Evolutionary conservation across 2,329 filamentous ascomycete genomes (phyloP), one percentile per base, ranked within the genome.

Genomic region (Talaromyces sp.): DNA sequence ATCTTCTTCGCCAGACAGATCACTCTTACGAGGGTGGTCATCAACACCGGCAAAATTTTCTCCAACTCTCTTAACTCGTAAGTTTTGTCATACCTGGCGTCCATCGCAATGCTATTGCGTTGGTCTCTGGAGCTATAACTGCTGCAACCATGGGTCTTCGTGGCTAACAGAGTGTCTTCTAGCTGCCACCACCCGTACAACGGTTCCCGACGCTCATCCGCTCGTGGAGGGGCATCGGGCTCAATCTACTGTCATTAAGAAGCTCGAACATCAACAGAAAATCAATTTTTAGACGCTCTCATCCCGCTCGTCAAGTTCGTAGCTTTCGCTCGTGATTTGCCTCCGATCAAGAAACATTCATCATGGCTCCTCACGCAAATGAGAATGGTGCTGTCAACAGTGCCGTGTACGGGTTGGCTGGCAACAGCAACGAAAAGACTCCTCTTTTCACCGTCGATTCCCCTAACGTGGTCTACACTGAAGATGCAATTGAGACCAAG

Each of bases 61-160:
- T 93, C 91, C 83, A 97, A 96, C 81, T 88, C 95, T 70, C 88
- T 97, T 69, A 94, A 94, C 85, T 96, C 91, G 92, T 96, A 84
- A 76, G 91, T 80, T 9, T 28, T 37, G 25, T 28, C 28, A 17
- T 9, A 9, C 39, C 33, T 50, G 25, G 25, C 25, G 25, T 28
- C 25, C 25, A 28, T 28, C 4, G 7, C 25, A 28, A 28, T 28
- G 25, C 25, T 4, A 28, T 28, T 28, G 25, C 7, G 25, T 28
- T 28, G 25, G 25, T 28, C 45, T 21, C 28, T 19, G 11, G 10
- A 9, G 17, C 45, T 19, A 9, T n/a, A 33, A 7, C 52, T 40
- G 51, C 6, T 19, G 13, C n/a, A 15, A 28, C 25, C 25, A 28
- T 28, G 25, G 25, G 13, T 46, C 39, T 28, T 73, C 17, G 22